A percentile compares a stretch with the other conserved stretches of the same genome.
phyloP scores from a whole-genome alignment of 116 monocot species.

The Posidonia oceanica region DNA sequence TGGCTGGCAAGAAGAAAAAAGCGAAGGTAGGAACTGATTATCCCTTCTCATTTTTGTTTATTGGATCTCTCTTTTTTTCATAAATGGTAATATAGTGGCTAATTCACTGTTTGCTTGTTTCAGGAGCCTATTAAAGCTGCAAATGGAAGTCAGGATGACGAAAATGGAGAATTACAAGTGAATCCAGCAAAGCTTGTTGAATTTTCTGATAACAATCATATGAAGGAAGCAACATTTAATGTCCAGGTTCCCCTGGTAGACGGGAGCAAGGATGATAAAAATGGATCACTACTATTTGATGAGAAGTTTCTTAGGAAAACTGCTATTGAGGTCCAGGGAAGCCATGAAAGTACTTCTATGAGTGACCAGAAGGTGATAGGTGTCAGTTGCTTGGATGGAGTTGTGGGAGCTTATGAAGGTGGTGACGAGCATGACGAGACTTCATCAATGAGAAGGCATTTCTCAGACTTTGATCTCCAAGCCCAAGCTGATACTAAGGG shows the following conservation, averaged over 20 bases:
- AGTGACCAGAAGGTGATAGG: slow-evolving; percentile 6
- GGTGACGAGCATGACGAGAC: slow-evolving; percentile 65
- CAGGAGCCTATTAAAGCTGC: slow-evolving; percentile 27
- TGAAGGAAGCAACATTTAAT: slow-evolving; percentile 7
- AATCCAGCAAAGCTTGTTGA: slow-evolving; percentile 19
- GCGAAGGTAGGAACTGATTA: slow-evolving; percentile 26
- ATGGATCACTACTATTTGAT: slow-evolving; percentile 11
- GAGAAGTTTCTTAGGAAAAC: slow-evolving; percentile 12
- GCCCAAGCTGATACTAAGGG: slow-evolving; percentile 8
- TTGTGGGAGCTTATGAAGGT: slow-evolving; percentile 53
- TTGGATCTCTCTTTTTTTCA: too few relatives aligned
- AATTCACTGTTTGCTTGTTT: background rate
- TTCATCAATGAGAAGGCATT: slow-evolving; percentile 40
- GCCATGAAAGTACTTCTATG: slow-evolving; percentile 1
- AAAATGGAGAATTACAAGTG: background rate
- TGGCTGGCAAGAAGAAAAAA: slow-evolving; percentile 58
- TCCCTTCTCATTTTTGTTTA: too few relatives aligned
- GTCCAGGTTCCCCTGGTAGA: background rate
- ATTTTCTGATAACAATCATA: slow-evolving; percentile 7
- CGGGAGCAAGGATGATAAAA: background rate
- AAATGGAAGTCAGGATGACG: slow-evolving; percentile 6
- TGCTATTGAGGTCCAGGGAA: background rate
- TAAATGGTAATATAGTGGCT: too few relatives aligned
- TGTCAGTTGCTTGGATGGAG: slow-evolving; percentile 4
- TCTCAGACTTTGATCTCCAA: slow-evolving; percentile 45